A percentile compares a stretch with the other conserved stretches of the same genome.
These are phyloP conservation scores for Yarrowia keelungensis DNA, from an alignment of 805 yeast genomes.

Conservation along the genomic window DNA sequence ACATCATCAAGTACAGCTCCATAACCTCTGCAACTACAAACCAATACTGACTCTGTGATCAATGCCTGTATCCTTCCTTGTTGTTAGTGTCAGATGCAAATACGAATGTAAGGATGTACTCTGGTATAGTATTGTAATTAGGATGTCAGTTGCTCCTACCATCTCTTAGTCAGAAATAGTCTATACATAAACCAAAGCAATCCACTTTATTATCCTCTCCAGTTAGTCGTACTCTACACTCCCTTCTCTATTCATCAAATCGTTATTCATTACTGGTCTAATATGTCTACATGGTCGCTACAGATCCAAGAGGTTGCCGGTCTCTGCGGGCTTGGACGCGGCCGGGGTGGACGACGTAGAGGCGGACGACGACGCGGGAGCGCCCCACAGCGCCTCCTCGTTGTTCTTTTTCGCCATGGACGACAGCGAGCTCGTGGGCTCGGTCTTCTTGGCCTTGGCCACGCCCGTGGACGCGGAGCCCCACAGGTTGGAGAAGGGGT, in stretches of 20 bases:
- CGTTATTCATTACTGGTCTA: constrained; percentile 37
- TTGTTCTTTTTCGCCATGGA: constrained; percentile 34
- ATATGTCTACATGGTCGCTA: constrained; percentile 6
- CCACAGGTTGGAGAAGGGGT: constrained; percentile 54
- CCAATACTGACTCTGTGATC: too few species aligned
- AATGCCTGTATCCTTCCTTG: too few species aligned
- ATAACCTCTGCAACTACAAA: too few species aligned
- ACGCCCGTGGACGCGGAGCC: constrained; percentile 45
- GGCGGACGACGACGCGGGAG: constrained; percentile 1
- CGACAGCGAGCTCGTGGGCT: constrained; percentile 38
- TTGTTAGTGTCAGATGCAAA: too few species aligned
- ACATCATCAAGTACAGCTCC: too few species aligned
- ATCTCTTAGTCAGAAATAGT: too few species aligned
- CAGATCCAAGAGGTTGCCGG: constrained; percentile 34
- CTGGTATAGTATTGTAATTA: too few species aligned
- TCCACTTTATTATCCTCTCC: too few species aligned
- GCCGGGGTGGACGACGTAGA: constrained; percentile 1
- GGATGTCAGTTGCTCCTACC: too few species aligned
- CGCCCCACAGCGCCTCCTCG: constrained; percentile 34
- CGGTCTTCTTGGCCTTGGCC: constrained; percentile 41
- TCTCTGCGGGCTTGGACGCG: constrained; percentile 29
- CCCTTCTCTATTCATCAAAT: neutral
- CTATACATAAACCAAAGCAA: too few species aligned
- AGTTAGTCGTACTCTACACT: too few species aligned
- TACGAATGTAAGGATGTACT: too few species aligned